Base-by-base conservation (phyloP, 495 filamentous ascomycete species). In the Lophiostoma macrostomum region DNA sequence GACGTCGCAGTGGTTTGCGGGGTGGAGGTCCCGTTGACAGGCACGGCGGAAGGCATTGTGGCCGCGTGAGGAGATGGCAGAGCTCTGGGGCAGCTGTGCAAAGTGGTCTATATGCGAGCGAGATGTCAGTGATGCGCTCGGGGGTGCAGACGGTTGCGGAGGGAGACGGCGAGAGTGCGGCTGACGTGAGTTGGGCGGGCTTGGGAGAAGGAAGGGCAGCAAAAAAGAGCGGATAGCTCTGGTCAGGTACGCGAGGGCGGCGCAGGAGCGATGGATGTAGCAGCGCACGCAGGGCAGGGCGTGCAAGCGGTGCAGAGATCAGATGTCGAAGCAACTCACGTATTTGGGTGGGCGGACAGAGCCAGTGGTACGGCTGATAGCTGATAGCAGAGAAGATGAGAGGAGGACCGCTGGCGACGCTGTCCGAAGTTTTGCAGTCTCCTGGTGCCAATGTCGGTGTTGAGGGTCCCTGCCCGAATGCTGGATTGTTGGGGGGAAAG, bases 31-130 rank as follows among this genome's bases (percentile, higher is more conserved):
- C 56, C 56, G 42, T 54, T 54, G 49, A 54, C 46, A 37, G 67
- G 62, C 5, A 63, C 57, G 46, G 58, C 63, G 42, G 64, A 61
- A 51, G 63, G 63, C 66, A 69, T 72, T 67, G 63, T 71, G 75
- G 63, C 59, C 61, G 55, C 57, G 48, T 40, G 73, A 63, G 35
- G 68, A n/a, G n/a, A n/a, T 63, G 44, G 74, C 64, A 69, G 74
- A 1, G 8, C 22, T 23, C n/a, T 30, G 41, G 24, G 31, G 23
- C 22, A 34, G 41, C 12, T 50, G 47, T 57, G 36, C 39, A n/a
- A n/a, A n/a, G n/a, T n/a, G n/a, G n/a, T n/a, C n/a, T n/a, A n/a
- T n/a, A n/a, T n/a, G n/a, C n/a, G n/a, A n/a, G n/a, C n/a, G n/a
- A n/a, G n/a, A n/a, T 44, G 42, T 53, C 18, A 28, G 34, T 38